These are phyloP conservation scores for Cyclotella sp. DNA, from an alignment of 108 stramenopile genomes.

Conservation along the genomic window DNA sequence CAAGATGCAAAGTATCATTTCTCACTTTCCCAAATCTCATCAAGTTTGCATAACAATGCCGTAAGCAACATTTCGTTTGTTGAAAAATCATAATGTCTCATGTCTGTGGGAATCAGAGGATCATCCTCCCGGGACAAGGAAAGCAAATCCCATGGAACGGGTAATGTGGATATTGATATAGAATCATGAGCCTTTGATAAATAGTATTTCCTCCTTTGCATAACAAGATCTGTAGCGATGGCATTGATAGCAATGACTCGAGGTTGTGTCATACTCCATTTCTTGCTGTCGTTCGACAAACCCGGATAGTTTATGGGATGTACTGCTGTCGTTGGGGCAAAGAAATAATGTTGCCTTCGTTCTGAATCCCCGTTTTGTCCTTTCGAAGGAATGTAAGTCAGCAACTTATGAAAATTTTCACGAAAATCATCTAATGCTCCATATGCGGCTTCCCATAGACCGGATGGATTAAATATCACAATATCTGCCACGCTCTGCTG, in stretches of 20 bases:
- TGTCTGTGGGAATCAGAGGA: slow-evolving; percentile 29
- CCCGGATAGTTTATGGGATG: slow-evolving; percentile 30
- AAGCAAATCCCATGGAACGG: slow-evolving; percentile 21
- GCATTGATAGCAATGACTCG: slow-evolving; percentile 21
- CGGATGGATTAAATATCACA: slow-evolving; percentile 38
- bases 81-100: slow-evolving; percentile 24
- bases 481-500: slow-evolving; percentile 12
- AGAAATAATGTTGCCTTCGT: slow-evolving; percentile 11
- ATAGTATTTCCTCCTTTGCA: background rate
- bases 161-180: slow-evolving; percentile 17
- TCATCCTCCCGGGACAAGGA: slow-evolving; percentile 30
- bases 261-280: slow-evolving; percentile 42
- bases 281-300: slow-evolving; percentile 9
- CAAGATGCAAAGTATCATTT: background rate
- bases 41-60: slow-evolving; percentile 31
- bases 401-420: slow-evolving; percentile 23
- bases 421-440: slow-evolving; percentile 24
- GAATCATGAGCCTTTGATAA: slow-evolving; percentile 12
- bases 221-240: slow-evolving; percentile 21
- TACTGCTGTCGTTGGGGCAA: slow-evolving; percentile 38
- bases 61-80: slow-evolving; percentile 36
- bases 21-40: slow-evolving; percentile 6
- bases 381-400: slow-evolving; percentile 15
- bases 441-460: slow-evolving; percentile 40
- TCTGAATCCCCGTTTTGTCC: background rate